Evolutionary conservation across 2,329 filamentous ascomycete species (phyloP), one percentile per base, ranked within the genome.

Genomic region (Cryphonectria carpinicola): DNA sequence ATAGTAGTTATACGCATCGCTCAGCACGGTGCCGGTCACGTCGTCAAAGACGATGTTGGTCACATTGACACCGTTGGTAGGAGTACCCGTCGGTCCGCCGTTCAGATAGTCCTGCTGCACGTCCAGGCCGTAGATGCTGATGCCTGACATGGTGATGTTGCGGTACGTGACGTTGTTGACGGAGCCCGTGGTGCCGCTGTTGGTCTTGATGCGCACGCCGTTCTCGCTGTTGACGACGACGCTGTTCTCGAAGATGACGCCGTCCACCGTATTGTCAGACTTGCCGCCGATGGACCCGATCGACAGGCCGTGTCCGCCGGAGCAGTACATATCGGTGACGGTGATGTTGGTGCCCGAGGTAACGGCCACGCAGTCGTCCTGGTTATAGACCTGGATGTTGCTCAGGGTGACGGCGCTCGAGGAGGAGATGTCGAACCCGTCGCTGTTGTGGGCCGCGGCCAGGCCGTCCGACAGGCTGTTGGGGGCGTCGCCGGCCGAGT

Each of bases 341-440:
- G 80, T 81, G 72, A 86, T 85, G 75, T 84, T 79, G 39, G 78
- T 81, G 1, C 84, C 85, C 2, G 85, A 87, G 80, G 88, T 90
- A 72, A 87, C 76, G 37, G 88, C 87, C 10, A 90, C 81, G 74
- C 88, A 90, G 76, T 90, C 88, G 71, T 90, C 88, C 79, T 90
- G 88, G 81, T 89, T 90, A 76, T 87, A 83, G 68, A 90, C 82
- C 46, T 80, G 82, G 56, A 86, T 85, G 52, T 84, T 84, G 25
- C 80, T 81, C 72, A 90, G 89, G 70, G 80, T 83, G 35, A 89
- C 81, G 56, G 81, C 81, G 32, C 76, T 81, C 49, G 83, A 87
- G 49, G 77, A 80, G 65, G 85, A 84, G 65, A 90, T 82, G 70
- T 89, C 87, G 74, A 89, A 90, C 1, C 83, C 88, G 75, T 89